Percentiles rank a stretch among this genome's conserved stretches.
Conservation (phyloP, 2,329 filamentous ascomycete genomes). For the Claviceps digitariae region DNA sequence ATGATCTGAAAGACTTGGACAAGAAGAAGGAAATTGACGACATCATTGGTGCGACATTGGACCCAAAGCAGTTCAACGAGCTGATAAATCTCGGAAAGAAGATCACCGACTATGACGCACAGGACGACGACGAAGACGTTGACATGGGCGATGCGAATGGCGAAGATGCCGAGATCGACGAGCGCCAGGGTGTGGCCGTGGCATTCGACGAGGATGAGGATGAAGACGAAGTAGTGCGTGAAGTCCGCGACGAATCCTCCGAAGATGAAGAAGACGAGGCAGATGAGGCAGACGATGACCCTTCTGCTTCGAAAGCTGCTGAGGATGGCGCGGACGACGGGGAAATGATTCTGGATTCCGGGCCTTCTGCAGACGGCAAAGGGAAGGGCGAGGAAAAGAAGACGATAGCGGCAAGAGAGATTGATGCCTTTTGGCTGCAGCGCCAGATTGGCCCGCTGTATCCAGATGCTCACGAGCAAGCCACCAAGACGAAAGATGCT, state of each 20-base stretch:
- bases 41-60: conserved; percentile 69
- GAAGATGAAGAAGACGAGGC: conserved; percentile 60
- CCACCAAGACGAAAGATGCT: conserved; percentile 80
- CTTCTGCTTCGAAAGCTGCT: background rate
- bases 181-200: conserved; percentile 91
- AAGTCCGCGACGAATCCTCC: conserved; percentile 78
- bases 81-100: conserved; percentile 94
- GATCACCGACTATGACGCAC: conserved; percentile 94
- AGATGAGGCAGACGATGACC: conserved; percentile 29
- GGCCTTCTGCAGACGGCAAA: conserved; percentile 27
- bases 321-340: conserved; percentile 52
- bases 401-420: conserved; percentile 68
- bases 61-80: conserved; percentile 89
- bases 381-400: conserved; percentile 36
- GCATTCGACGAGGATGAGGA: conserved; percentile 93
- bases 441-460: conserved; percentile 82
- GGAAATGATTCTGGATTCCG: conserved; percentile 73
- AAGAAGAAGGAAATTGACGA: conserved; percentile 98
- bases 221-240: conserved; percentile 61
- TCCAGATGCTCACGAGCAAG: conserved; percentile 80
- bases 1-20: conserved; percentile 91
- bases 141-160: conserved; percentile 53
- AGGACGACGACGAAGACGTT: conserved; percentile 88
- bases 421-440: conserved; percentile 96
- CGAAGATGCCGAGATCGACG: conserved; percentile 67